Evolutionary conservation across 495 filamentous ascomycete genomes (phyloP), one percentile per base, ranked within the genome.

Genomic region (Clohesyomyces aquaticus): DNA sequence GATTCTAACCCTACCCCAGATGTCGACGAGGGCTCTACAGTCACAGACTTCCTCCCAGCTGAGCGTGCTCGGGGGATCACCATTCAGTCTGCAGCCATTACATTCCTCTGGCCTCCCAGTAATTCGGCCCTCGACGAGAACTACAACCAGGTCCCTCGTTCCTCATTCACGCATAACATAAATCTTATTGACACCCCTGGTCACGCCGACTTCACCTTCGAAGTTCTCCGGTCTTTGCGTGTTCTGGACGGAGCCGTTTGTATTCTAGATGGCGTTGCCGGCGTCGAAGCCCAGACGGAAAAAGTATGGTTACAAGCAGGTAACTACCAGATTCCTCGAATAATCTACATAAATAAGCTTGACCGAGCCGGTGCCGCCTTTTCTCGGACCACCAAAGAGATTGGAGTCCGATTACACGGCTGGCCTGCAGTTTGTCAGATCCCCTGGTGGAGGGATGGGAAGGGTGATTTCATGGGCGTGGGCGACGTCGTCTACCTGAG

Each of bases 171-270:
- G 1, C 87, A 92, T 69, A 88, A 82, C 6, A 87, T 99, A 71
- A 98, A 98, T 75, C 79, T 99, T 1, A 98, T 99, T 48, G 95
- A 99, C 74, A 99, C 95, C 0, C 95, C 95, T 0, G 95, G 95
- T 2, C 95, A 99, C 68, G 93, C 95, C 23, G 95, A 99, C 73
- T 99, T 99, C 72, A 96, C 94, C 1, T 98, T 98, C 67, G 95
- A 99, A 74, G 95, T 99, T 16, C 82, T 97, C 64, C 87, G 95
- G 16, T 97, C 93, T 18, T 76, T 98, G 47, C 91, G 93, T 27
- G 89, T 98, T 32, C 84, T 99, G 0, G 95, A 99, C 73, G 94
- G 94, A 9, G 93, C 93, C 0, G 88, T 99, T 28, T 97, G 93
- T 68, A 96, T 99, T 66, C 82, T 99, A 19, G 95, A 99, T 65